Percentiles rank a stretch among this genome's conserved stretches.
Conservation (phyloP, 345 rosid species). For the Iberis pinnata region DNA sequence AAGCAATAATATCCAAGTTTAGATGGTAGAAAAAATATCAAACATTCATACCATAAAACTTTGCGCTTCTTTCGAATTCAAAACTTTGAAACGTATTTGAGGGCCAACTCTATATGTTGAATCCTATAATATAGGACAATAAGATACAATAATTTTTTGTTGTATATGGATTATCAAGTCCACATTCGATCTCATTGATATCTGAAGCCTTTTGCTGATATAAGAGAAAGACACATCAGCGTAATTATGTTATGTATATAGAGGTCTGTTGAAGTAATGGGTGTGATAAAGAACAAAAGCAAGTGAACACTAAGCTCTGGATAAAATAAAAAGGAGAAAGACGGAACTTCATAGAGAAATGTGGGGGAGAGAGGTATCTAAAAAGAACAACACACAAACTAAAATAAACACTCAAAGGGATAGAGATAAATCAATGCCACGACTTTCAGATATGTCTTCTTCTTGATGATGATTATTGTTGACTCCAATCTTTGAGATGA, state of each 20-base stretch:
- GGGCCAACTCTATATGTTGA: conserved; percentile 95
- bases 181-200: conserved; percentile 96
- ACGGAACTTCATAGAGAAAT: no score
- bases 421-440: conserved; percentile 21
- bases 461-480: not conserved
- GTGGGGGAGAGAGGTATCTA: no score
- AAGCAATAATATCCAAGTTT: conserved; percentile 9
- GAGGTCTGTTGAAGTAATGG: conserved; percentile 91
- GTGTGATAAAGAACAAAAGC: conserved; percentile 97
- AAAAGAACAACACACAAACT: no score
- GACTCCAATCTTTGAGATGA: conserved; percentile 24
- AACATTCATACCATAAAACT: conserved; percentile 2
- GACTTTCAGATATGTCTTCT: conserved; percentile 6
- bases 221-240: conserved; percentile 29
- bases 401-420: conserved; percentile 18
- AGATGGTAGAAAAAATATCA: conserved; percentile 3
- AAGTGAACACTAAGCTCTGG: no score
- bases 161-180: conserved; percentile 98
- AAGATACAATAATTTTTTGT: conserved; percentile 99
- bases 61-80: conserved; percentile 13
- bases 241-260: conserved; percentile 17
- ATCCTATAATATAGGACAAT: conserved; percentile 98
- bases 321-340: no score
- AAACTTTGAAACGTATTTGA: conserved; percentile 53
- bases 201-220: conserved; percentile 98